phyloP scores from a whole-genome alignment of 2,329 filamentous ascomycete genomes.

The Colletotrichum cordylinicola region DNA sequence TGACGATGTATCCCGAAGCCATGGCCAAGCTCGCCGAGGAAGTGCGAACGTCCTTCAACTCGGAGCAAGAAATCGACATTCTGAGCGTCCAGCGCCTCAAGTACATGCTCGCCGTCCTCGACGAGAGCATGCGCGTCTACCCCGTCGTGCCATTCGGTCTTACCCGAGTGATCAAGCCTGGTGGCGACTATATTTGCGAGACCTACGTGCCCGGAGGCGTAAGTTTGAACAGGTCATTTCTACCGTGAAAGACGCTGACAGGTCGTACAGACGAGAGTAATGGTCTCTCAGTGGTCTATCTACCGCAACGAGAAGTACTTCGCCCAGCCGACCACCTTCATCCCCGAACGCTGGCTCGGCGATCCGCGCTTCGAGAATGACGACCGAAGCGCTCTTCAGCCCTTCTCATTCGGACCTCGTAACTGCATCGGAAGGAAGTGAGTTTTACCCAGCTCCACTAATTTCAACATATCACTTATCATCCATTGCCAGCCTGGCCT shows the following conservation, averaged over 20 bases:
- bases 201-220: conserved; percentile 37
- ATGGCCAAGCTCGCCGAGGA: conserved; percentile 42
- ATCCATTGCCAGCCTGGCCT: conserved; percentile 39
- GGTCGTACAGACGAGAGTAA: conserved; percentile 31
- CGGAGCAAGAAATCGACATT: conserved; percentile 42
- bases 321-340: conserved; percentile 46
- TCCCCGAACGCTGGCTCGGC: conserved; percentile 46
- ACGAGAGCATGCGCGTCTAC: conserved; percentile 45
- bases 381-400: conserved; percentile 43
- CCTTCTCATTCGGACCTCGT: conserved; percentile 53
- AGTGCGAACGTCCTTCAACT: conserved; percentile 41
- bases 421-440: conserved; percentile 57
- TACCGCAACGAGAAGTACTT: conserved; percentile 39
- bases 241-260: neutral
- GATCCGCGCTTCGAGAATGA: conserved; percentile 27
- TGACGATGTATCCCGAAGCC: conserved; percentile 35
- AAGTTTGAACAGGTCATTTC: conserved; percentile 24
- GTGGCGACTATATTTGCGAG: conserved; percentile 36
- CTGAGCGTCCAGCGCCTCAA: conserved; percentile 31
- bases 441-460: neutral
- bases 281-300: conserved; percentile 38
- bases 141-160: conserved; percentile 32
- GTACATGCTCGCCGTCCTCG: conserved; percentile 46
- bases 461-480: neutral
- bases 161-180: conserved; percentile 31